Percentiles rank a stretch among this genome's conserved stretches.
Conservation (phyloP, 2,329 filamentous ascomycete species). For the Pseudogymnoascus verrucosus region DNA sequence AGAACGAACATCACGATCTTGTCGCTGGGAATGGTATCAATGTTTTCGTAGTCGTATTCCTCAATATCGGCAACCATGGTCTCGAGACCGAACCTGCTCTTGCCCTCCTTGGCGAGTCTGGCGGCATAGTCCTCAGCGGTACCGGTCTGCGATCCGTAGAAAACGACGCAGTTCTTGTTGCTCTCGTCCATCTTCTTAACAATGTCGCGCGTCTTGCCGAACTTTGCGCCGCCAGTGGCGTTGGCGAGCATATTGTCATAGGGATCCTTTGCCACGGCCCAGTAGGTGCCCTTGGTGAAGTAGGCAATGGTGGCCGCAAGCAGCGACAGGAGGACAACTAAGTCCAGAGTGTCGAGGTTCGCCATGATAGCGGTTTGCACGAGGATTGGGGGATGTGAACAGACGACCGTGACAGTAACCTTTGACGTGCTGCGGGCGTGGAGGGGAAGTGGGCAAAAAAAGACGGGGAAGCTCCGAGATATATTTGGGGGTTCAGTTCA, state of each 20-base stretch:
- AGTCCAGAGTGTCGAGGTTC: slow-evolving; percentile 90
- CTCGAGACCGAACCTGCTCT: slow-evolving; percentile 89
- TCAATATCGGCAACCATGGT: slow-evolving; percentile 98
- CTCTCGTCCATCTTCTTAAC: slow-evolving; percentile 93
- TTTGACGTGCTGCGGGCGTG: neutral
- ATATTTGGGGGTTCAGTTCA: slow-evolving; percentile 1
- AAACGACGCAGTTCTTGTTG: slow-evolving; percentile 94
- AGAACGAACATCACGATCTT: slow-evolving; percentile 93
- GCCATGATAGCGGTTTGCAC: slow-evolving; percentile 58
- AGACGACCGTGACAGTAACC: neutral
- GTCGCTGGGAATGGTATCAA: slow-evolving; percentile 80
- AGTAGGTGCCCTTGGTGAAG: slow-evolving; percentile 95
- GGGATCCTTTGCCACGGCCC: slow-evolving; percentile 81
- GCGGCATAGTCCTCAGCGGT: slow-evolving; percentile 98
- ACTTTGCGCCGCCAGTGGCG: slow-evolving; percentile 61
- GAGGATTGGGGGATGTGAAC: neutral
- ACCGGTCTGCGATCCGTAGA: slow-evolving; percentile 97
- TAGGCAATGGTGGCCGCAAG: slow-evolving; percentile 85
- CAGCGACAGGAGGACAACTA: slow-evolving; percentile 80
- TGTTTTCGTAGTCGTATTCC: slow-evolving; percentile 93
- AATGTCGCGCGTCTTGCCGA: slow-evolving; percentile 83
- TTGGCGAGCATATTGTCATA: slow-evolving; percentile 70
- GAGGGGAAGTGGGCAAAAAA: neutral
- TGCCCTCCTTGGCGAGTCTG: slow-evolving; percentile 91
- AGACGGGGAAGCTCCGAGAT: neutral